Conservation (phyloP, 2,329 filamentous ascomycete genomes). For the Tetracladium maxilliforme region DNA sequence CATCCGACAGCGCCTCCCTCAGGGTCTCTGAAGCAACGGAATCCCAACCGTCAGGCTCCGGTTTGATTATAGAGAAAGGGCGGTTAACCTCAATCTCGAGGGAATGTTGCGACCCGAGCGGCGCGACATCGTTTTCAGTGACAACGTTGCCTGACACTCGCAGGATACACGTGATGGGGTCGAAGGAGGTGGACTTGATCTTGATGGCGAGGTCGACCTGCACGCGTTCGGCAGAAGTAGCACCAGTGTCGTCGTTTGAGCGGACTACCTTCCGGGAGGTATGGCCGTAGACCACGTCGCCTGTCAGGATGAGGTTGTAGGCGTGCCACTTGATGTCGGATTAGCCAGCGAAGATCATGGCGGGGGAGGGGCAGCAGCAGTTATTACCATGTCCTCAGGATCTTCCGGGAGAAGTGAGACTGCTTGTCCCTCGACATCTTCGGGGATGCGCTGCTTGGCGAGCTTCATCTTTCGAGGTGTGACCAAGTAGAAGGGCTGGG, state of each 20-base stretch:
- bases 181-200: constrained; percentile 54
- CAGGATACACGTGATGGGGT: constrained; percentile 50
- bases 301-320: constrained; percentile 56
- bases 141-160: constrained; percentile 53
- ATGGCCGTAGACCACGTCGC: constrained; percentile 48
- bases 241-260: constrained; percentile 39
- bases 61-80: constrained; percentile 79
- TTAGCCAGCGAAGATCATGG: constrained; percentile 1
- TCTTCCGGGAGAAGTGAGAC: constrained; percentile 57
- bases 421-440: constrained; percentile 47
- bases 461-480: constrained; percentile 53
- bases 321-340: constrained; percentile 47
- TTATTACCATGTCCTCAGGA: constrained; percentile 56
- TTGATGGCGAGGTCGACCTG: constrained; percentile 49
- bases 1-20: constrained; percentile 62
- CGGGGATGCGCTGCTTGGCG: constrained; percentile 52
- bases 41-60: constrained; percentile 79
- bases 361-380: constrained; percentile 1
- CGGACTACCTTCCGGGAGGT: constrained; percentile 52
- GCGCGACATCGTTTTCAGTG: constrained; percentile 52
- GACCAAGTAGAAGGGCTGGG: constrained; percentile 8
- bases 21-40: constrained; percentile 70
- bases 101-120: constrained; percentile 53
- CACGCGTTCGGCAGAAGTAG: constrained; percentile 46
- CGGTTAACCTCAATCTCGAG: constrained; percentile 77